Evolutionary conservation across 1,284 basidiomycete genomes (phyloP), one percentile per base, ranked within the genome.

Genomic region (Moniliophthora roreri): DNA sequence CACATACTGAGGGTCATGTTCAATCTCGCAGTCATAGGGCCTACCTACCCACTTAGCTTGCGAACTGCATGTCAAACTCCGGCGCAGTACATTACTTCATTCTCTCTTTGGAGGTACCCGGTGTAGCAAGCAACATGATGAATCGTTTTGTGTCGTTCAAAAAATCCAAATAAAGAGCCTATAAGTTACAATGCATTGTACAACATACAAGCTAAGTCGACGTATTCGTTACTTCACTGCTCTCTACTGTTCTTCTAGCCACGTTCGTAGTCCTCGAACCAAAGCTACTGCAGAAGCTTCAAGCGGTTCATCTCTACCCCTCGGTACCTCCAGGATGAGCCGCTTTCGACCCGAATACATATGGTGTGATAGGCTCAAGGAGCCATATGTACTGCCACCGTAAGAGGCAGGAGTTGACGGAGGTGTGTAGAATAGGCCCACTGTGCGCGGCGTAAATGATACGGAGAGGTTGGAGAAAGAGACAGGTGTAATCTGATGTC

Each of bases 361-460:
- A 44, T 48, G 45, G 32, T 54, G 51, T 7, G 55, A 57, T 37
- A 59, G 40, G 32, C 52, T 50, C 44, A 59, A 40, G 36, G 58
- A 52, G n/a, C 58, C 58, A 34, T 57, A 59, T 4, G 56, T 55
- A 24, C 53, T 57, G 4, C 58, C 58, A 24, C 53, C 52, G 40
- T 57, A 57, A n/a, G 39, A n/a, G 18, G 15, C 42, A 10, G 38
- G 36, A 10, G 44, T 35, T 1, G 46, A 49, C 13, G 53, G 53
- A 4, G 61, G 62, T 11, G 71, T 68, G 23, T 82, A 64, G 20
- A 84, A 66, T 16, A 90, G 68, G 2, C 81, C 84, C 1, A 81
- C 81, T 45, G 73, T 76, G 26, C 84, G 70, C 1, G 82, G 75
- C 4, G 79, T 79, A 64, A 88, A 86, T 5, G 80, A 76, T 20